Evolutionary conservation across 2,329 filamentous ascomycete species (phyloP).

Genomic region (Trichophyton rubrum): DNA sequence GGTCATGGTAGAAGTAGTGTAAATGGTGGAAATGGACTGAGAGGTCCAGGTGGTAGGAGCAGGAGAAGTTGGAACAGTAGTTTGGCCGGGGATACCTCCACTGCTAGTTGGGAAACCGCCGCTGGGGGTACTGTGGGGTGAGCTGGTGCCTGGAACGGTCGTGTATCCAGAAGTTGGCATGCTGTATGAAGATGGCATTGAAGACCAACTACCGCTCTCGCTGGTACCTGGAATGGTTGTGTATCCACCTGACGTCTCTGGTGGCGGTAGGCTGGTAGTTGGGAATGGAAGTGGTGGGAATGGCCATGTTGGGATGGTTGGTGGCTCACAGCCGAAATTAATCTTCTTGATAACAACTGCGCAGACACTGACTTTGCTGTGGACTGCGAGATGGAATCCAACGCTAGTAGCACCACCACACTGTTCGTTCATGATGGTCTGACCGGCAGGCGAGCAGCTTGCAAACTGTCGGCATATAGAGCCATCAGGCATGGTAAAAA

Average conservation of each 20-base stretch:
- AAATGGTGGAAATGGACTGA: constrained; percentile 27
- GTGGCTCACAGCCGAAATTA: constrained; percentile 55
- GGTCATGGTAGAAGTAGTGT: constrained; percentile 26
- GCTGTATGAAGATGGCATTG: constrained; percentile 33
- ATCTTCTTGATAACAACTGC: constrained; percentile 62
- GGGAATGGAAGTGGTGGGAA: constrained; percentile 48
- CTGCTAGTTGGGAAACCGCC: not conserved
- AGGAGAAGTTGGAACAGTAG: not conserved
- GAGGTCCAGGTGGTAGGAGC: constrained; percentile 10
- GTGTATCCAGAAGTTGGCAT: constrained; percentile 36
- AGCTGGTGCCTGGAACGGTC: not conserved
- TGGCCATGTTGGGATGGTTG: constrained; percentile 32
- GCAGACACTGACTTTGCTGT: constrained; percentile 46
- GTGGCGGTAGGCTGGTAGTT: constrained; percentile 31
- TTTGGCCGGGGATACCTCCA: not conserved
- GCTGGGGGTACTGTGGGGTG: no score
- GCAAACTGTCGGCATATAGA: constrained; percentile 67
- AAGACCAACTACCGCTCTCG: constrained; percentile 17
- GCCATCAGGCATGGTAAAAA: constrained; percentile 76
- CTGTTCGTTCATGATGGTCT: constrained; percentile 52
- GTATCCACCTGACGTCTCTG: not conserved
- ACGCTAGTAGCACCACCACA: constrained; percentile 85
- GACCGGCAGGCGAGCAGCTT: constrained; percentile 34
- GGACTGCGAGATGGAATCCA: constrained; percentile 51
- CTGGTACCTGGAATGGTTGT: constrained; percentile 20